Base-by-base conservation (phyloP, 78 protist genomes). In the Dictyostelium purpureum region DNA sequence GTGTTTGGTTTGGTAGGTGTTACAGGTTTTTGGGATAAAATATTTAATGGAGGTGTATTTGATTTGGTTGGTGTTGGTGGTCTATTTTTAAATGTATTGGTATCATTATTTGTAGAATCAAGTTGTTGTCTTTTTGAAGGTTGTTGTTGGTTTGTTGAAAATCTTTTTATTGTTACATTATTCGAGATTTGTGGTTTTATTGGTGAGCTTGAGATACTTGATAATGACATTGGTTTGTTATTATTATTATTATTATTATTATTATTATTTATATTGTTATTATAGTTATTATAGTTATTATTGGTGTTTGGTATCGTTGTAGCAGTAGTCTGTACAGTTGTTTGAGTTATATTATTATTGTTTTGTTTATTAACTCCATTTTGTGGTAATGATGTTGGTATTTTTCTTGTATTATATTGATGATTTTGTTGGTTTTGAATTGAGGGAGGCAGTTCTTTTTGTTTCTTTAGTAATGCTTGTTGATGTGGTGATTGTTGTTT, bases 31-130 rank as follows among this genome's bases (percentile, higher is more conserved):
- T n/a, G n/a, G n/a, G n/a, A n/a, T n/a, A n/a, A n/a, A n/a, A 26
- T 37, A 19, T 18, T 56, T 47, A 26, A 24, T 14, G 61, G 43
- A 14, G 31, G 18, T 24, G 75, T n/a, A 4, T 52, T n/a, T 21
- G 26, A 45, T 56, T 74, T 74, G 16, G 90, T 83, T 43, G 90
- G 70, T 52, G 80, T 70, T 57, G 31, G 49, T 45, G 82, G 80
- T 70, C 35, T 43, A 33, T 4, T n/a, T 70, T 4, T 5, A 9
- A 63, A 18, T 35, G 47, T 52, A 51, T 18, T 38, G 65, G 65
- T 56, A 56, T 24, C 31, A 56, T 24, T 31, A 21, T 35, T 12
- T 65, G 38, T 28, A 37, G 74, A 2, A 37, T 35, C 4, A 2
- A 21, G 59, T 10, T n/a, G 66, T 57, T 24, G 59, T 52, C 33